Base-by-base conservation (phyloP, 345 rosid genomes). In the Eucalyptus rudis region DNA sequence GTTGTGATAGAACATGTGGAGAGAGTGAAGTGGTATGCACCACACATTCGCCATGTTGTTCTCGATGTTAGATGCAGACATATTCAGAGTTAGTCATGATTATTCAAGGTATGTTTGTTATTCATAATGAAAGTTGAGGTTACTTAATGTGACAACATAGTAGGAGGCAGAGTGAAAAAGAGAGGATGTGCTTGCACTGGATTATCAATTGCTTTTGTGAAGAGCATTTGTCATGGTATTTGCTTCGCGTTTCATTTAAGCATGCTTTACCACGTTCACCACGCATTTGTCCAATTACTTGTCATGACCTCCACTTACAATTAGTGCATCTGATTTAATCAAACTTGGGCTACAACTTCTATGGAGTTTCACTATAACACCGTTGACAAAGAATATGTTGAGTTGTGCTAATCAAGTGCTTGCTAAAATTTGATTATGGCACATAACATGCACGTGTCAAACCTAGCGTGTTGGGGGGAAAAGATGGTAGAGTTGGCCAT, bases 21-120 rank as follows among this genome's bases (percentile, higher is more conserved):
- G 93, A 96, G 95, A 89, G 99, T 97, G 88, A 96, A 97, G 93
- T 96, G 99, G 99, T 96, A 97, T 19, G 98, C 97, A 17, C 99
- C 99, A 6, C 96, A 96, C 88, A 92, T 97, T 87, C 98, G 97
- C 93, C 99, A 96, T 94, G 94, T 97, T 51, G 99, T 97, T 13
- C 97, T 95, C 6, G 99, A 97, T 88, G 94, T 97, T 51, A 91
- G 93, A 92, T 97, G 99, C 95, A 91, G 88, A 88, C 91, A 86
- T 86, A 50, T 91, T 76, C 87, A 79, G 22, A 79, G 66, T 87
- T 87, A 85, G 89, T 45, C 54, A 8, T 76, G 83, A 76, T 76
- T 43, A 20, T 40, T 0, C 83, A 76, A 76, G 83, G 83, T 76
- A 76, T 40, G 47, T 40, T 76, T 0, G 1, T 22, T 71, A 17